phyloP scores from a whole-genome alignment of 148 eudicot species.

The Oxyria digyna region DNA sequence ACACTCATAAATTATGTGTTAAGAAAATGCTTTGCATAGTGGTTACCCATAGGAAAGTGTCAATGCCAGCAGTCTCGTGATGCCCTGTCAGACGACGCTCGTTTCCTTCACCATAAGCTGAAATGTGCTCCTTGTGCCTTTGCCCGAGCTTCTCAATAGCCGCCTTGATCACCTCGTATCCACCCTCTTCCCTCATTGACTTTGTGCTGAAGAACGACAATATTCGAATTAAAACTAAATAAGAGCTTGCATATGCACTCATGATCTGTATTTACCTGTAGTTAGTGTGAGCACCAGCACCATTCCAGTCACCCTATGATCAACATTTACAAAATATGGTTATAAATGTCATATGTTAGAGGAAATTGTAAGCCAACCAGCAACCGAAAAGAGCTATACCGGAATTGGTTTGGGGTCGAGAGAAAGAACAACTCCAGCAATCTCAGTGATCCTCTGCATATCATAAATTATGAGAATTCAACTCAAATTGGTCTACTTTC shows the following conservation, averaged over 20 bases:
- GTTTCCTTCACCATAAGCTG: conserved; percentile 57
- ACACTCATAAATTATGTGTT: neutral
- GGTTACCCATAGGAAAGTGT: conserved; percentile 49
- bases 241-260: no score
- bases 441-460: conserved; percentile 40
- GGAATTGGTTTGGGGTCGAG: conserved; percentile 44
- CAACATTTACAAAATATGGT: neutral
- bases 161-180: conserved; percentile 31
- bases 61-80: conserved; percentile 48
- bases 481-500: no score
- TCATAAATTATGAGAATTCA: neutral
- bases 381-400: conserved; percentile 6
- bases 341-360: neutral
- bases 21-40: neutral
- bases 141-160: conserved; percentile 39
- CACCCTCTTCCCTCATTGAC: conserved; percentile 33
- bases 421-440: conserved; percentile 35
- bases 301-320: conserved; percentile 58
- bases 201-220: conserved; percentile 18
- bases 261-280: conserved; percentile 37
- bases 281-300: conserved; percentile 67
- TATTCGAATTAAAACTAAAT: neutral
- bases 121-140: conserved; percentile 41
- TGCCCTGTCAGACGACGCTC: conserved; percentile 50
- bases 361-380: neutral